Percentiles rank a stretch among this genome's conserved stretches.
phyloP scores from a whole-genome alignment of 1,284 basidiomycete species.

The Athelia sp. region DNA sequence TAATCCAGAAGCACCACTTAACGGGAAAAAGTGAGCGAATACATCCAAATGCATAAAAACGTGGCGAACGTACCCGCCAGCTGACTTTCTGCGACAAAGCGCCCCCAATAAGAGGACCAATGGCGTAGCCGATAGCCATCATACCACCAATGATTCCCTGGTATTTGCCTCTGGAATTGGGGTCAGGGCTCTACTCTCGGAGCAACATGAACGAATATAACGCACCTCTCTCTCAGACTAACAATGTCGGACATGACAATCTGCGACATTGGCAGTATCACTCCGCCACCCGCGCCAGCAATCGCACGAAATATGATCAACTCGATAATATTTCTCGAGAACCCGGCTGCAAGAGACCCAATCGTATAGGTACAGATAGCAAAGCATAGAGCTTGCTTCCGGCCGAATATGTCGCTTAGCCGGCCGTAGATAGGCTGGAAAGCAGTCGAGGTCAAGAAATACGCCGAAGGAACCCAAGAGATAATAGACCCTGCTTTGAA shows the following conservation, averaged over 20 bases:
- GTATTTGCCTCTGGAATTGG: conserved; percentile 48
- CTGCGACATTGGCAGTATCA: conserved; percentile 60
- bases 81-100: conserved; percentile 47
- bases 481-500: conserved; percentile 65
- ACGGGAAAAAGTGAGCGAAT: not conserved
- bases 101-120: conserved; percentile 60
- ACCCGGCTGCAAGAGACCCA: conserved; percentile 54
- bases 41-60: not conserved
- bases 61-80: conserved; percentile 47
- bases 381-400: conserved; percentile 59
- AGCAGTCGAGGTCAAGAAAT: conserved; percentile 60
- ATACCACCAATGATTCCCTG: conserved; percentile 58
- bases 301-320: conserved; percentile 71
- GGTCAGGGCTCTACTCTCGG: not conserved
- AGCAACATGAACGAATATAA: conserved; percentile 1
- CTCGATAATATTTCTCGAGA: conserved; percentile 60
- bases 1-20: conserved; percentile 66
- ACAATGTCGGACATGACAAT: conserved; percentile 66
- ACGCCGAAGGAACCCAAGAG: conserved; percentile 68
- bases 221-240: conserved; percentile 51
- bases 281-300: conserved; percentile 66
- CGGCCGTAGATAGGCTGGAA: conserved; percentile 66
- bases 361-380: conserved; percentile 61
- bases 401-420: conserved; percentile 73
- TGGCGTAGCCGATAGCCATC: conserved; percentile 36